Percentiles rank a stretch among this genome's conserved stretches.
phyloP scores from a whole-genome alignment of 805 yeast genomes.

The Debaryomyces castellii region DNA sequence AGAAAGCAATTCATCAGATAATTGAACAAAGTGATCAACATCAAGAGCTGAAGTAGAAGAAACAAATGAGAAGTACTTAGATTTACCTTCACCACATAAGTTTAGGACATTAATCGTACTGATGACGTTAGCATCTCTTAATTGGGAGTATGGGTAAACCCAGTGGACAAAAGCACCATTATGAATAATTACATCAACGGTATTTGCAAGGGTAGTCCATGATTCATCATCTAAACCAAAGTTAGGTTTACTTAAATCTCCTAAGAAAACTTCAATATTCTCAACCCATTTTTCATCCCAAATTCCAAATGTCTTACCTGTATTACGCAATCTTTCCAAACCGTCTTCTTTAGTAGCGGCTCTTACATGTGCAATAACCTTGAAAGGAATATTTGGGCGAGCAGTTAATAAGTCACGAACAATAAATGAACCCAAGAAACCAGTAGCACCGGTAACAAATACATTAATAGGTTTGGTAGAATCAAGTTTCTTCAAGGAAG shows the following conservation, averaged over 20 bases:
- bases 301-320: conserved; percentile 80
- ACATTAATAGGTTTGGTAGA: conserved; percentile 49
- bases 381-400: conserved; percentile 51
- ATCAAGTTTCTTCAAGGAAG: conserved; percentile 39
- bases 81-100: conserved; percentile 73
- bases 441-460: conserved; percentile 94
- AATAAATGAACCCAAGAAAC: conserved; percentile 91
- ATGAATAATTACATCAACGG: conserved; percentile 82
- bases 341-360: conserved; percentile 72
- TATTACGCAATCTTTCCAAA: conserved; percentile 66
- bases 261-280: conserved; percentile 71
- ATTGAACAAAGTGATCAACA: conserved; percentile 71
- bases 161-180: conserved; percentile 98
- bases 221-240: conserved; percentile 62
- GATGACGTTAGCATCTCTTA: conserved; percentile 91
- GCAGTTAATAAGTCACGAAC: conserved; percentile 67
- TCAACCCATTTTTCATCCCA: conserved; percentile 64
- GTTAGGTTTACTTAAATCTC: conserved; percentile 70
- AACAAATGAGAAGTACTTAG: conserved; percentile 86
- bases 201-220: conserved; percentile 59
- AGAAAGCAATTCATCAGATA: conserved; percentile 68
- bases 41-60: conserved; percentile 95
- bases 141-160: conserved; percentile 91
- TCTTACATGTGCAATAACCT: conserved; percentile 86
- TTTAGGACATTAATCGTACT: conserved; percentile 83